Base-by-base conservation (phyloP, 2,329 filamentous ascomycete genomes). In the Trichophaea hybrida region DNA sequence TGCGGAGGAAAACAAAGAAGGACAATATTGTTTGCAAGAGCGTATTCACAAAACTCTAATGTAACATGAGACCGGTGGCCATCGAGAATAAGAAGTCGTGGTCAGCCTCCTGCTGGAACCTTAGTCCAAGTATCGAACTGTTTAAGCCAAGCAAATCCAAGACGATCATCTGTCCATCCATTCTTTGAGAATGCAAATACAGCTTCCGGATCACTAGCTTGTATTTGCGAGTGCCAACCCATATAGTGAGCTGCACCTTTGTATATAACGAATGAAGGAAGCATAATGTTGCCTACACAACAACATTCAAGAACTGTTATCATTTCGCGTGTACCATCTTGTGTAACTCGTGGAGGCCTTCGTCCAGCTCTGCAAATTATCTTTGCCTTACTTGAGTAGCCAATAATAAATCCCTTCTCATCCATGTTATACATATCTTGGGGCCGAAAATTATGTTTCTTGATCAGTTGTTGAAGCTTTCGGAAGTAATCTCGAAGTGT, bases 11-110 rank as follows among this genome's bases (percentile, higher is more conserved):
- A 50, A 17, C 55, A 64, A 50, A 65, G 48, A 7, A 59, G 57
- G 24, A 64, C 38, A 55, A 67, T 67, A n/a, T 65, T 56, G 37
- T 61, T 24, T n/a, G 6, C 17, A 34, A 59, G 10, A 43, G 33
- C 57, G 46, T 52, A 66, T 2, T 49, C 10, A 35, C 59, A 43
- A 57, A 62, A 57, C 13, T 50, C 35, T 15, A 31, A 52, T 13
- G 38, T 57, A 56, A 66, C 40, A 57, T 67, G 61, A 6, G 38
- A 62, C 7, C 24, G 40, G 65, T 66, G 53, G 13, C 64, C 61
- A 50, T 67, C 59, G 8, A 64, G 32, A 38, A 64, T 53, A 7
- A 67, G 53, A 12, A 67, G 49, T 10, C 56, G 43, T 10, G 56
- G 58, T 38, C 10, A 12, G 17, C 51, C 49, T 59, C 12, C 51